phyloP scores from a whole-genome alignment of 495 filamentous ascomycete genomes.

The Hypoxylon lienhwacheense region DNA sequence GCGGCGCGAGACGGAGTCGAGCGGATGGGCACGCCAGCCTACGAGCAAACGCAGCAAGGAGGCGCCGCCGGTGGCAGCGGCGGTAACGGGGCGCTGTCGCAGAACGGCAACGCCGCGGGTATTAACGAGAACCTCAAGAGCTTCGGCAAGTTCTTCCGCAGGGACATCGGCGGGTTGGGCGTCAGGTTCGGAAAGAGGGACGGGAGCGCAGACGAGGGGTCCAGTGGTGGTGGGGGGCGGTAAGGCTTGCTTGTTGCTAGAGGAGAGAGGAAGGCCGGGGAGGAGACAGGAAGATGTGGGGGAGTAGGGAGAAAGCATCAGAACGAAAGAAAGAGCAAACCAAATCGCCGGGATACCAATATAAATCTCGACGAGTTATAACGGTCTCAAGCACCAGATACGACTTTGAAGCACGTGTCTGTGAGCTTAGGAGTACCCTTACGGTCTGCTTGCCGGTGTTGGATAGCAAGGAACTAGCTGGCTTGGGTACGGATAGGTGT shows the following conservation, averaged over 20 bases:
- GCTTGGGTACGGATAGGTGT: too few relatives aligned
- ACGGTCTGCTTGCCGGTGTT: too few relatives aligned
- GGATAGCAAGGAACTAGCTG: too few relatives aligned
- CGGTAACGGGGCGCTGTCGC: slow-evolving; percentile 56
- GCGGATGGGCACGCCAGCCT: slow-evolving; percentile 69
- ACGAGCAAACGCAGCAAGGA: slow-evolving; percentile 38
- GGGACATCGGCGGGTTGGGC: slow-evolving; percentile 83
- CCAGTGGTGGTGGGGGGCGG: background rate
- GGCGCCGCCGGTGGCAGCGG: slow-evolving; percentile 62
- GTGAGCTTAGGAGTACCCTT: too few relatives aligned
- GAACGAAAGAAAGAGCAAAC: too few relatives aligned
- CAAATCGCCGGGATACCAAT: too few relatives aligned
- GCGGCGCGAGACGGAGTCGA: slow-evolving; percentile 91
- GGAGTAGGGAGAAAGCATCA: background rate
- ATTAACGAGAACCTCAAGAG: slow-evolving; percentile 92
- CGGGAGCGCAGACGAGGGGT: slow-evolving; percentile 33
- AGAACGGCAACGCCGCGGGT: slow-evolving; percentile 55
- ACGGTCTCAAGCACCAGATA: too few relatives aligned
- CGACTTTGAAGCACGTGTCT: too few relatives aligned
- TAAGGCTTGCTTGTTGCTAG: too few relatives aligned
- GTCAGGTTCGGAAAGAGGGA: slow-evolving; percentile 65
- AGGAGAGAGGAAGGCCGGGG: background rate
- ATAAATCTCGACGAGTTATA: too few relatives aligned
- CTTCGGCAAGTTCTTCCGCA: slow-evolving; percentile 92
- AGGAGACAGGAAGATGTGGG: background rate